A percentile compares a stretch with the other conserved stretches of the same genome.
phyloP scores from a whole-genome alignment of 768 basidiomycete species.

The Leccinellum rugosiceps region DNA sequence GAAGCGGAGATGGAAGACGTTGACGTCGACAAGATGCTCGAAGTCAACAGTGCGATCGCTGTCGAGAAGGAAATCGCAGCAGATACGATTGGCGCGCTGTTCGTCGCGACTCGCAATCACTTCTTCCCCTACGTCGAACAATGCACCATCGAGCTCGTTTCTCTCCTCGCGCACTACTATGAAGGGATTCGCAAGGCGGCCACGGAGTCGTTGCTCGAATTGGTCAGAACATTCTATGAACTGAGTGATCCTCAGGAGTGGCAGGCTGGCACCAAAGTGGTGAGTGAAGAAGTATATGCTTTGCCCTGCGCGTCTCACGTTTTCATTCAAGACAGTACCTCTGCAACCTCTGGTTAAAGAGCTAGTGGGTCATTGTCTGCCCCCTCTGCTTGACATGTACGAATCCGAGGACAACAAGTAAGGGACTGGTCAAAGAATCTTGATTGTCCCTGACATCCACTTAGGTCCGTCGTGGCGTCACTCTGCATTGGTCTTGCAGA shows the following conservation, averaged over 20 bases:
- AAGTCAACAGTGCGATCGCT: conserved; percentile 93
- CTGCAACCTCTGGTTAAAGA: conserved; percentile 71
- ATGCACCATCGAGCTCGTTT: conserved; percentile 73
- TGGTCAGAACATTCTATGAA: conserved; percentile 89
- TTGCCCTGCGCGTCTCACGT: conserved; percentile 5
- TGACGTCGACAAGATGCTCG: conserved; percentile 83
- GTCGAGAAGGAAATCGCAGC: conserved; percentile 99
- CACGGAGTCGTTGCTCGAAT: conserved; percentile 81
- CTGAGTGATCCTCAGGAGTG: conserved; percentile 81
- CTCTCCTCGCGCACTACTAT: conserved; percentile 86
- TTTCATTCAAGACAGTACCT: conserved; percentile 37
- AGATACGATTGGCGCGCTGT: conserved; percentile 91
- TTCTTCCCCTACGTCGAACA: conserved; percentile 92
- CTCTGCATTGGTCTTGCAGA: conserved; percentile 89
- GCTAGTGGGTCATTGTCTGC: conserved; percentile 71
- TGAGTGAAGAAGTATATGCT: conserved; percentile 35
- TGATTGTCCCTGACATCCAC: conserved; percentile 12
- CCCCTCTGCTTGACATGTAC: conserved; percentile 81
- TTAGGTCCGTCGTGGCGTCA: conserved; percentile 81
- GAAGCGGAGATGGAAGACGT: conserved; percentile 71
- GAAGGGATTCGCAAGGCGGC: conserved; percentile 97
- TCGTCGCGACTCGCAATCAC: conserved; percentile 72
- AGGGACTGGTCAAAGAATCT: conserved; percentile 34
- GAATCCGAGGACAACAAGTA: conserved; percentile 96
- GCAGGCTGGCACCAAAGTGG: conserved; percentile 66